Conservation (phyloP, 116 monocot species). For the Zostera marina region DNA sequence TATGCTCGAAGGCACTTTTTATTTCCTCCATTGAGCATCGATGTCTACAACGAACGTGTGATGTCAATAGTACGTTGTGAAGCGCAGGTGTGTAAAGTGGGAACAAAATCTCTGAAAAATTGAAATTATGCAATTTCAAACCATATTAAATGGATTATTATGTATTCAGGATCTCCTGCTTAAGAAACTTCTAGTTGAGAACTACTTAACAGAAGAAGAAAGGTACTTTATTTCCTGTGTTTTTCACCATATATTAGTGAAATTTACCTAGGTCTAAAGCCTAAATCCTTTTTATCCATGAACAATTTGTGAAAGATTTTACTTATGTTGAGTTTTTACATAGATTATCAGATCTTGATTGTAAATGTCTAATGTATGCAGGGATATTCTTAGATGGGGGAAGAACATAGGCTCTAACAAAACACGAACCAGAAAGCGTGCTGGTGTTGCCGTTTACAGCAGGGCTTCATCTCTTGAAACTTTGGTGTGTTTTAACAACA, state of each 20-base stretch:
- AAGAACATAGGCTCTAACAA: slow-evolving; percentile 75
- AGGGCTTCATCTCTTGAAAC: slow-evolving; percentile 97
- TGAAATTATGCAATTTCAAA: background rate
- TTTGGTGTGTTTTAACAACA: slow-evolving; percentile 26
- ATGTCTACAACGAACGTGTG: slow-evolving; percentile 82
- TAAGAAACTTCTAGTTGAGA: slow-evolving; percentile 72
- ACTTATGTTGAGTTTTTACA: background rate
- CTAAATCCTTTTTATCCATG: background rate
- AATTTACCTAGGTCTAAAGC: too few species aligned
- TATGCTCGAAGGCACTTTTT: slow-evolving; percentile 96
- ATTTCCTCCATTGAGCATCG: slow-evolving; percentile 70
- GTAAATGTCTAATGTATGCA: background rate
- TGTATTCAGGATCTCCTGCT: slow-evolving; percentile 69
- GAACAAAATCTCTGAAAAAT: background rate
- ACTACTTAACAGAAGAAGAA: slow-evolving; percentile 88
- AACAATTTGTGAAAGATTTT: background rate
- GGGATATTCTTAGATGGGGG: slow-evolving; percentile 73
- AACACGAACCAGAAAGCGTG: slow-evolving; percentile 73
- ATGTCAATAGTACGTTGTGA: slow-evolving; percentile 95
- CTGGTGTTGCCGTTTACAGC: slow-evolving; percentile 77
- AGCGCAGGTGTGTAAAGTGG: slow-evolving; percentile 59
- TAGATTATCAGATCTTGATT: background rate
- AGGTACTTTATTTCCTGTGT: slow-evolving; percentile 25
- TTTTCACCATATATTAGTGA: background rate
- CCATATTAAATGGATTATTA: background rate